Base-by-base conservation (phyloP, 805 yeast genomes). In the Torulaspora maleeae region DNA sequence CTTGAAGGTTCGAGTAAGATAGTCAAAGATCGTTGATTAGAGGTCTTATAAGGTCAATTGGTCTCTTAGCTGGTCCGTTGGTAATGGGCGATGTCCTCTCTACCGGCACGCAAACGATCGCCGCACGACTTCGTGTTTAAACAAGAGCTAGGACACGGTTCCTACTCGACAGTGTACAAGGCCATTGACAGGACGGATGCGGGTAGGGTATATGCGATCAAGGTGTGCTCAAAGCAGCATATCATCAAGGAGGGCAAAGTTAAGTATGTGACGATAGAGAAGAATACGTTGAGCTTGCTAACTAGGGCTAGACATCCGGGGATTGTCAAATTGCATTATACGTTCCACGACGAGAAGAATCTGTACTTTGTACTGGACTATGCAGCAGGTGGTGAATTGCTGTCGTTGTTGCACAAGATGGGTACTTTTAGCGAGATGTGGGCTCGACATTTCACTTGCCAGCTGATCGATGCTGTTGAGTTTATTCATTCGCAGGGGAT, bases 191-290 rank as follows among this genome's bases (percentile, higher is more conserved):
- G 60, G 77, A 82, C 53, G 34, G 51, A 52, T 37, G 35, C 40
- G 7, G 53, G 52, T 17, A 53, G 53, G 48, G 81, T 88, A 6
- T 93, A 81, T 61, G 99, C 99, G 19, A 82, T 93, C 54, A 93
- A 93, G 67, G 85, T 93, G 1, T 79, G 95, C 13, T 88, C 93
- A 36, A 93, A 93, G 65, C 77, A 84, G 35, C 98, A 93, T 65
- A 93, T 93, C 37, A 95, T 93, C 50, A 82, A 87, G 63, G 99
- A 93, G 66, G 86, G 85, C 61, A 93, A 93, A 64, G 88, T 88
- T 61, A 93, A 93, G 66, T 93, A 93, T 60, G 99, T 93, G 47
- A 89, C 89, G 63, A 91, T 93, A 47, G 99, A 93, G 61, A 93
- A 93, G 63, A 82, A 86, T 45, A 87, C 97, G 1, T 70, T 93